Base-by-base conservation (phyloP, 140 eudicot genomes). In the Anethum foeniculum region DNA sequence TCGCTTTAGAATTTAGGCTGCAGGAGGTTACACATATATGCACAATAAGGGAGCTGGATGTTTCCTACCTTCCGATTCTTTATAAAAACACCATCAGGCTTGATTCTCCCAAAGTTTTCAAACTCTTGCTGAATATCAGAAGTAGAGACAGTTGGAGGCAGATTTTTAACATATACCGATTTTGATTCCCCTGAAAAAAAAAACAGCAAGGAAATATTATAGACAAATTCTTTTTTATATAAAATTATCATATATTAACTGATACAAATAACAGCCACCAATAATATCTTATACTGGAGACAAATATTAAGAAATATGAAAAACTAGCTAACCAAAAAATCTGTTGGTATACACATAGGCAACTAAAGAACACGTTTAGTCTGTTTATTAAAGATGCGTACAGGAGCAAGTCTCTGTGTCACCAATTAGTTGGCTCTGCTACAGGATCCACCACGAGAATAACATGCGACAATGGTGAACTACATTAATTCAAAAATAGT, bases 151-250 rank as follows among this genome's bases (percentile, higher is more conserved):
- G 90, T 67, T 34, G 93, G 80, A 41, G 99, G 97, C 89, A 94
- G 87, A 80, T 91, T 94, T 85, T 92, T 90, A 79, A 94, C 99
- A 74, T 94, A 92, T 60, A 94, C 96, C 71, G 97, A 92, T 82
- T 84, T 85, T 46, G 87, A 80, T 81, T 90, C 97, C 7, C 92
- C 99, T 92, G 86, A 71, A 79, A 39, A 13, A 44, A 13, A 47
- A 0, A 27, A 7, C 19, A 27, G 21, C 10, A 34, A 47, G 21
- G 3, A 47, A 75, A 74, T 36, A 62, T 62, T 25, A 62, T 25
- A 27, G 36, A 74, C 8, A 10, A 43, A n/a, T 15, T 44, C 38
- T 25, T 27, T 16, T 27, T 7, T 6, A 74, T 4, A 25, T 43
- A 15, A 6, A 28, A 44, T 11, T 11, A 11, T 21, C 18, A 9